Percentiles rank a stretch among this genome's conserved stretches.
phyloP scores from a whole-genome alignment of 2,329 filamentous ascomycete genomes.

The Cordyceps tenuipes region DNA sequence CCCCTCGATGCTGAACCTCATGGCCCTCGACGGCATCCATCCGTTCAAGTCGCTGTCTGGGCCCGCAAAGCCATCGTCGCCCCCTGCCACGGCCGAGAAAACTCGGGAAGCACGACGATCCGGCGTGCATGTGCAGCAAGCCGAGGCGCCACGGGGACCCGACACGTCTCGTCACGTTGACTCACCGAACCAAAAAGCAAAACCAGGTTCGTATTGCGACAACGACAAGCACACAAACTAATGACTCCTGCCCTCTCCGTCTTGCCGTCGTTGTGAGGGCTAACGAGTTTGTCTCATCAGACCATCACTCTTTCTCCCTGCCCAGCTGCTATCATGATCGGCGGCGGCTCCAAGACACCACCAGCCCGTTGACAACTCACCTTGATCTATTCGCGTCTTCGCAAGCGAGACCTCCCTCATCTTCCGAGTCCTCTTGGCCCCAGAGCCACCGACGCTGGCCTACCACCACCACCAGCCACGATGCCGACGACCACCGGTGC shows the following conservation, averaged over 20 bases:
- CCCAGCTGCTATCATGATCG: not conserved
- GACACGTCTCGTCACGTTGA: not conserved
- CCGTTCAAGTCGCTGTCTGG: not conserved
- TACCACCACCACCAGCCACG: not conserved
- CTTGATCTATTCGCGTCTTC: too few species aligned
- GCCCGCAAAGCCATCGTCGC: not conserved
- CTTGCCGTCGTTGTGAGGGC: not conserved
- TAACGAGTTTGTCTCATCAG: not conserved
- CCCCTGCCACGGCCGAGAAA: not conserved
- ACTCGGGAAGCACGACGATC: not conserved
- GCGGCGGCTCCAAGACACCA: not conserved
- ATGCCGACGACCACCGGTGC: too few species aligned
- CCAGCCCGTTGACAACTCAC: too few species aligned
- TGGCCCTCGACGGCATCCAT: constrained; percentile 1
- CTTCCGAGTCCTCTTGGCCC: not conserved
- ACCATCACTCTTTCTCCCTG: not conserved
- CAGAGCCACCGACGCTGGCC: not conserved
- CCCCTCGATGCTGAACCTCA: constrained; percentile 19
- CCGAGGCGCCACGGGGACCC: not conserved
- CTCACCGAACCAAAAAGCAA: not conserved
- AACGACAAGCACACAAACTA: too few species aligned
- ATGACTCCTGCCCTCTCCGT: too few species aligned
- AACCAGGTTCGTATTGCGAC: not conserved
- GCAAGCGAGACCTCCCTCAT: not conserved
- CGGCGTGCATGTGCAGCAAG: not conserved